phyloP scores from a whole-genome alignment of 208 protist species.

The Trypanosoma grayi region DNA sequence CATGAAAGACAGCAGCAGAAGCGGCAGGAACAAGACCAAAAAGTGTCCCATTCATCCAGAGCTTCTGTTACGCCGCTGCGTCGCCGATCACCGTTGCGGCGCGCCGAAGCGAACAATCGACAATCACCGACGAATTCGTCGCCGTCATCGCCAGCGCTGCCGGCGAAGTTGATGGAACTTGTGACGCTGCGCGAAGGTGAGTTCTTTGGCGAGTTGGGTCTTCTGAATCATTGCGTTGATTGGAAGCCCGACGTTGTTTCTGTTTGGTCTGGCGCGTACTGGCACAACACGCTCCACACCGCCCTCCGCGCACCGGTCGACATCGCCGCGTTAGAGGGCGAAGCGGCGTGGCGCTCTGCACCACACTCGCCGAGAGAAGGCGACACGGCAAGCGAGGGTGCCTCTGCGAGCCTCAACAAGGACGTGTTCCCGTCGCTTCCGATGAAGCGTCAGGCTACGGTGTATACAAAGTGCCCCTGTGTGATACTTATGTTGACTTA shows the following conservation, averaged over 20 bases:
- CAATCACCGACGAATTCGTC: background rate
- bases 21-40: background rate
- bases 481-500: conserved; percentile 38
- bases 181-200: conserved; percentile 53
- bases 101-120: background rate
- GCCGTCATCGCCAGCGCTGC: background rate
- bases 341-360: conserved; percentile 6
- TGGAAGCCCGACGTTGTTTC: conserved; percentile 43
- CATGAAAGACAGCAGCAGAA: conserved; percentile 3
- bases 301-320: conserved; percentile 19
- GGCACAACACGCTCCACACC: conserved; percentile 36
- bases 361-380: background rate
- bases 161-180: conserved; percentile 39
- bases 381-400: background rate
- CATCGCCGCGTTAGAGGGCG: conserved; percentile 15
- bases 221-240: conserved; percentile 63
- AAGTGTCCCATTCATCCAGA: background rate
- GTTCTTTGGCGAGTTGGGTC: conserved; percentile 69
- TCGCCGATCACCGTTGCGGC: background rate
- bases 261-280: conserved; percentile 58
- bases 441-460: conserved; percentile 31
- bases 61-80: background rate
- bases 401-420: background rate
- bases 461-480: conserved; percentile 39
- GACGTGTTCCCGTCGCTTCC: conserved; percentile 20